Evolutionary conservation across 345 rosid species (phyloP), one percentile per base, ranked within the genome.

Genomic region (Alliaria petiolata): DNA sequence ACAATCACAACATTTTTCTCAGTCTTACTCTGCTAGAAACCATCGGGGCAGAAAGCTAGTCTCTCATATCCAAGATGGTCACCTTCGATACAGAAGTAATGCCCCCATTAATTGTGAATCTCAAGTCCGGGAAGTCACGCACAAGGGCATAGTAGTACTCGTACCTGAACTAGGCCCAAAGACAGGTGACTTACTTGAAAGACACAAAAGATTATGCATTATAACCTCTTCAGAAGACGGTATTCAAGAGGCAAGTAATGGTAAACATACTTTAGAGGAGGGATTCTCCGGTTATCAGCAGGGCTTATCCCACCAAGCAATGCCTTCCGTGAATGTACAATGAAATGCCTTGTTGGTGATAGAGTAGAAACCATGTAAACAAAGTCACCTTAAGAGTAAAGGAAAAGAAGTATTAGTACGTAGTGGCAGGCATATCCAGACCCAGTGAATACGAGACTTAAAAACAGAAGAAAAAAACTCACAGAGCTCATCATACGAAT

Each of bases 261-360:
- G 50, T 56, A 43, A 28, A 44, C 89, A 58, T 88, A 91, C 98
- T 89, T 95, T 38, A 95, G 85, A 35, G 99, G 98, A 77, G 99
- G 98, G 77, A 95, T 86, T 81, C 76, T 84, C 76, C 98, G 85
- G 81, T 95, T 95, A 76, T 89, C 97, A 67, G 98, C 98, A 71
- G 98, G 97, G 74, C 92, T 89, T 69, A 95, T 83, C 52, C 99
- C 99, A 82, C 89, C 87, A 40, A 95, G 92, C 28, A 95, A 77
- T 67, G 99, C 99, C 82, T 95, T 95, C 53, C 98, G 85, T 50
- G 99, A 89, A 86, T 91, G 99, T 79, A 95, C 76, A 69, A 92
- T 84, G 78, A 95, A 95, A 85, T 95, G 98, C 78, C 81, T 87
- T 8, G 96, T 87, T 50, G 97, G 96, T 63, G 99, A 95, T 28